Percentiles rank a stretch among this genome's conserved stretches.
Evolutionary conservation across 352 stramenopile species (phyloP).

Genomic region (Pythium sp.): DNA sequence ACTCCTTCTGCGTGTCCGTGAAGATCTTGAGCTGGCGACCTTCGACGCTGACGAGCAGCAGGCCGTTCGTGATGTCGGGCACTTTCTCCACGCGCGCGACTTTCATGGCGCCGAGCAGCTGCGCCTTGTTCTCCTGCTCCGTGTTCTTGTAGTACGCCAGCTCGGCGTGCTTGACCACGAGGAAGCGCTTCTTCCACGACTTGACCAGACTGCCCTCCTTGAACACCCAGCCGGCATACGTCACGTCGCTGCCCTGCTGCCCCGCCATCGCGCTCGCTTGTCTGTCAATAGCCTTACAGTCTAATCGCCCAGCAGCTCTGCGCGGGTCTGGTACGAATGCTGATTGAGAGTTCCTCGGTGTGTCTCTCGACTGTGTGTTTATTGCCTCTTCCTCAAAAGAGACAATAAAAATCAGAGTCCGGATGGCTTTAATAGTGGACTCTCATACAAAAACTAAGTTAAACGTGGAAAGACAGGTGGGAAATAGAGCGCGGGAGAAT

Average conservation of each 20-base stretch:
- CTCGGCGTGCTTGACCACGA: constrained; percentile 72
- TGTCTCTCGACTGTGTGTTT: not conserved
- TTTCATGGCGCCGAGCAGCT: constrained; percentile 69
- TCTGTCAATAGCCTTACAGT: not conserved
- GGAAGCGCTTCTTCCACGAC: constrained; percentile 84
- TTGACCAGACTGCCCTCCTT: constrained; percentile 79
- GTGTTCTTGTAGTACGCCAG: constrained; percentile 83
- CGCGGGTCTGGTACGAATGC: not conserved
- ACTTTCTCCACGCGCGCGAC: constrained; percentile 63
- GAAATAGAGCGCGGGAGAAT: not conserved
- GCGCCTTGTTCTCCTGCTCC: constrained; percentile 56
- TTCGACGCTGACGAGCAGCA: constrained; percentile 61
- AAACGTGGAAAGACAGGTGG: not conserved
- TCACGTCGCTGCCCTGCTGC: constrained; percentile 41
- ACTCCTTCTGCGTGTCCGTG: constrained; percentile 68
- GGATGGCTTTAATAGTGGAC: not conserved
- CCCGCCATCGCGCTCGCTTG: not conserved
- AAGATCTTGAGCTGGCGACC: constrained; percentile 80
- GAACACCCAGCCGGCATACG: constrained; percentile 74
- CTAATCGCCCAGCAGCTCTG: not conserved
- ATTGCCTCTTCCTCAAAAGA: constrained; percentile 1
- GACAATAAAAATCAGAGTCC: not conserved
- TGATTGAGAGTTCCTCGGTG: not conserved
- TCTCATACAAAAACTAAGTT: not conserved
- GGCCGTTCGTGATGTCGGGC: constrained; percentile 68